Percentiles rank a stretch among this genome's conserved stretches.
phyloP scores from a whole-genome alignment of 2,329 filamentous ascomycete species.

The Phoma sp. region DNA sequence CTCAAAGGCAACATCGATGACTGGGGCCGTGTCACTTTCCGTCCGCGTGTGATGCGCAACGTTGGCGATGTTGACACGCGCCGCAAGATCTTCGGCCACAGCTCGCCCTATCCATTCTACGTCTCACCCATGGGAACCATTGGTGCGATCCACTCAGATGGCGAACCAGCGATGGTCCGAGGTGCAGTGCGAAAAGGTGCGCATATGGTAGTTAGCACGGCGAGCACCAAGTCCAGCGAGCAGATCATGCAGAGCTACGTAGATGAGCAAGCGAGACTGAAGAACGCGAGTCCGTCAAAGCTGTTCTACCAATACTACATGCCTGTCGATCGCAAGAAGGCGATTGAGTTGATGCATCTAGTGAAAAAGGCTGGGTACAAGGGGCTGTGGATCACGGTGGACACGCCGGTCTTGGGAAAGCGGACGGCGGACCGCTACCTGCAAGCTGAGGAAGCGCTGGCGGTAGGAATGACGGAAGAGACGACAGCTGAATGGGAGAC shows the following conservation, averaged over 20 bases:
- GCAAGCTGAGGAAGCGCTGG: slow-evolving; percentile 58
- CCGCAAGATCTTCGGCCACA: slow-evolving; percentile 46
- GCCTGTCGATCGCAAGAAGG: slow-evolving; percentile 41
- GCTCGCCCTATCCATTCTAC: slow-evolving; percentile 48
- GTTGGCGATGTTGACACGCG: slow-evolving; percentile 43
- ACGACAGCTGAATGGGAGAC: slow-evolving; percentile 59
- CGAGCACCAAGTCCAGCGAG: slow-evolving; percentile 40
- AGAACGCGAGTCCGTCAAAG: slow-evolving; percentile 35
- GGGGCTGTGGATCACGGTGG: slow-evolving; percentile 48
- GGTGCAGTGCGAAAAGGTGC: slow-evolving; percentile 46
- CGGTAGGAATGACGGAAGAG: slow-evolving; percentile 60
- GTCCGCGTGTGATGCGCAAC: slow-evolving; percentile 47
- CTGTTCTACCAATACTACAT: slow-evolving; percentile 50
- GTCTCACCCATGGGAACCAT: slow-evolving; percentile 50
- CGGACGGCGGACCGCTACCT: slow-evolving; percentile 44
- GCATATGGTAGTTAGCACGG: slow-evolving; percentile 47
- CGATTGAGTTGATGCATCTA: slow-evolving; percentile 41
- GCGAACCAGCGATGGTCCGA: slow-evolving; percentile 47
- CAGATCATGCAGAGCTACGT: slow-evolving; percentile 44
- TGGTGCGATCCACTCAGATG: slow-evolving; percentile 44
- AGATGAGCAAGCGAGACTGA: slow-evolving; percentile 35
- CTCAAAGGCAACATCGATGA: slow-evolving; percentile 42
- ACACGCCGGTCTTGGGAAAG: slow-evolving; percentile 46
- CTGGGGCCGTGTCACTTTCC: slow-evolving; percentile 46
- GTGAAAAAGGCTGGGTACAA: slow-evolving; percentile 44